These are phyloP conservation scores for Triticum timopheevii DNA, from an alignment of 176 grass and related monocot genomes.

Conservation along the genomic window DNA sequence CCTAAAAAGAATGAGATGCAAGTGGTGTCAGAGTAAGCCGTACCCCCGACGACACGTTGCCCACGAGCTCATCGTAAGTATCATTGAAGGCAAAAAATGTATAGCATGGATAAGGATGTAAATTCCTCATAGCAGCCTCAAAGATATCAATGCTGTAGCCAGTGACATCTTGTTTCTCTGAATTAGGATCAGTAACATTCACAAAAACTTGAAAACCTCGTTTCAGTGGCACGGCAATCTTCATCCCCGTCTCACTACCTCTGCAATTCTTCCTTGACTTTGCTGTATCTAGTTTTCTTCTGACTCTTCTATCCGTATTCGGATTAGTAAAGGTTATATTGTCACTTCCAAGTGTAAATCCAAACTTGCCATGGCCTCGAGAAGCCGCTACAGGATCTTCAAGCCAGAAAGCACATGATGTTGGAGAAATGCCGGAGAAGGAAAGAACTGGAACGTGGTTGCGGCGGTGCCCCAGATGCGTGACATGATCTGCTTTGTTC, in stretches of 20 bases:
- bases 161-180: background rate
- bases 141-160: background rate
- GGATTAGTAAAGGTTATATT: background rate
- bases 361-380: too few species aligned
- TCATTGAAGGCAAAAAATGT: background rate
- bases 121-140: background rate
- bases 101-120: background rate
- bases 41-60: constrained; percentile 36
- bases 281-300: background rate
- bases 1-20: constrained; percentile 1
- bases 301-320: background rate
- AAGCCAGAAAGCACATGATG: background rate
- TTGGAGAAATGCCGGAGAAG: constrained; percentile 9
- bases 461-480: too few species aligned
- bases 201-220: constrained; percentile 50
- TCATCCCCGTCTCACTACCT: constrained; percentile 6
- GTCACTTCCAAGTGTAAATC: too few species aligned
- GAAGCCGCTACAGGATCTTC: too few species aligned
- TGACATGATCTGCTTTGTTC: too few species aligned
- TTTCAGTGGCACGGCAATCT: constrained; percentile 53
- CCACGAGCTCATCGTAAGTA: constrained; percentile 56
- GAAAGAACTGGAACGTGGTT: too few species aligned
- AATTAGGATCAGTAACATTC: constrained; percentile 26
- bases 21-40: background rate
- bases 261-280: background rate